phyloP scores from a whole-genome alignment of 345 rosid species.

The Psidium friedrichsthalianum region DNA sequence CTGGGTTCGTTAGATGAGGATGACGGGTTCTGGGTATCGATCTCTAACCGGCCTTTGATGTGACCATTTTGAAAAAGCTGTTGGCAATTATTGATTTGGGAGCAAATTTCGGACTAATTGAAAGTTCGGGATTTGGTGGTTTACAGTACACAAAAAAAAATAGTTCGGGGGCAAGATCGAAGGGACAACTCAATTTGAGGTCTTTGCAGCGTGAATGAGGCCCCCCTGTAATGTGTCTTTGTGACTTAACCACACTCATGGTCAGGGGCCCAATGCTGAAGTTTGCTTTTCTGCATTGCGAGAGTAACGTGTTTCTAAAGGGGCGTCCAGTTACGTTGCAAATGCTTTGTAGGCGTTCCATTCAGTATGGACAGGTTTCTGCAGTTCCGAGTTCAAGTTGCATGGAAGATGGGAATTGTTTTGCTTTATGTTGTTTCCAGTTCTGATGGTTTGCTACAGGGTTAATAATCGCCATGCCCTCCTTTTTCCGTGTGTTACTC shows the following conservation, averaged over 20 bases:
- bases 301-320: conserved; percentile 84
- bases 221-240: background rate
- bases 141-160: no score
- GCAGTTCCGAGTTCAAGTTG: background rate
- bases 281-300: conserved; percentile 12
- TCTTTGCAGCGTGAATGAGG: no score
- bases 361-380: background rate
- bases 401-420: background rate
- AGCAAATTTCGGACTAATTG: no score
- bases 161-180: no score
- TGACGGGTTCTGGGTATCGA: no score
- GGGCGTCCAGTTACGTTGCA: conserved; percentile 17
- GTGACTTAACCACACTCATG: background rate
- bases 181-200: no score
- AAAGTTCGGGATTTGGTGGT: no score
- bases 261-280: background rate
- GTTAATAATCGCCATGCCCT: background rate
- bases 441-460: background rate
- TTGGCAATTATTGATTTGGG: no score
- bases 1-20: no score
- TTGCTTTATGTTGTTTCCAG: no score
- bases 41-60: no score
- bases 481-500: background rate
- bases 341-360: conserved; percentile 14
- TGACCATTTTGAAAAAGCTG: no score